A percentile compares a stretch with the other conserved stretches of the same genome.
Conservation (phyloP, 768 basidiomycete species). For the Saitozyma sp. region DNA sequence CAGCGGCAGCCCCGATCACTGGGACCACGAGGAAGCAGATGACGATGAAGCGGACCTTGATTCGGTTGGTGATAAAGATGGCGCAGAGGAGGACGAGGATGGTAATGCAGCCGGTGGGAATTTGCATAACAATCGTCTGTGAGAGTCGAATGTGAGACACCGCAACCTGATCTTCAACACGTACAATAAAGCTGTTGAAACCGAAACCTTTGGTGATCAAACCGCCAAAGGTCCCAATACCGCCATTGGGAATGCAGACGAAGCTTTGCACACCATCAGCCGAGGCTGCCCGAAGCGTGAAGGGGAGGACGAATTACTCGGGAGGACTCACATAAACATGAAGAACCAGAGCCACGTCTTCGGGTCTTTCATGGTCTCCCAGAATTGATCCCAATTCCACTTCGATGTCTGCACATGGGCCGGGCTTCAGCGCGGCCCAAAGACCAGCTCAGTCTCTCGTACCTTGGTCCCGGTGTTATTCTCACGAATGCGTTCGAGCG, state of each 20-base stretch:
- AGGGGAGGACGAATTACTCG: conserved; percentile 3
- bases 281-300: neutral
- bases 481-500: conserved; percentile 46
- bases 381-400: conserved; percentile 46
- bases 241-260: conserved; percentile 18
- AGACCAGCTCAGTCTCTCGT: neutral
- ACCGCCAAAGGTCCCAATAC: conserved; percentile 47
- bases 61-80: conserved; percentile 44
- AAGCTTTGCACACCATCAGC: neutral
- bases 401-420: conserved; percentile 12
- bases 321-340: conserved; percentile 37
- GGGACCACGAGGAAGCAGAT: conserved; percentile 23
- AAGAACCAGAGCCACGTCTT: conserved; percentile 41
- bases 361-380: conserved; percentile 45
- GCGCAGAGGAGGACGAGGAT: conserved; percentile 31
- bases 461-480: conserved; percentile 49
- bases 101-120: conserved; percentile 44
- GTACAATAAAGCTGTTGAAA: conserved; percentile 28
- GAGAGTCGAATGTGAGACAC: conserved; percentile 25
- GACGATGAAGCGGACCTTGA: conserved; percentile 42
- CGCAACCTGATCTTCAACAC: too few relatives aligned
- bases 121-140: conserved; percentile 43
- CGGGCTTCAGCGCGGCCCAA: neutral
- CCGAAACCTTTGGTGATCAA: conserved; percentile 44
- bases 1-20: conserved; percentile 43